These are phyloP conservation scores for Candida saitoana DNA, from an alignment of 805 yeast species.

Conservation along the genomic window DNA sequence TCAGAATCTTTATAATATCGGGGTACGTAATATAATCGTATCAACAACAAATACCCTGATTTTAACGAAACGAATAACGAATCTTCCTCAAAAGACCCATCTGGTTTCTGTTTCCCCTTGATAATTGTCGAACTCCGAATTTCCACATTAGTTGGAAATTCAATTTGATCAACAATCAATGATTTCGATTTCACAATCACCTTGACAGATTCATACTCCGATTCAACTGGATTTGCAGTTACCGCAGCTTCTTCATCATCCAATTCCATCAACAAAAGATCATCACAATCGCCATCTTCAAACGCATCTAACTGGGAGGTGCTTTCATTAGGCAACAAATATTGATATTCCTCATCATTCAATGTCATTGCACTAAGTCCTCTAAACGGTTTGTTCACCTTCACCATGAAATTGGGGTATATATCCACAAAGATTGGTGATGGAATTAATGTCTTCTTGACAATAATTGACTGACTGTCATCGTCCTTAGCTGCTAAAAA, in stretches of 20 bases:
- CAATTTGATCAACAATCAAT: slow-evolving; percentile 25
- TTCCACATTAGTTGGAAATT: slow-evolving; percentile 27
- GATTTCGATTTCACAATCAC: slow-evolving; percentile 32
- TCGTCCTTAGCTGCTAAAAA: slow-evolving; percentile 3
- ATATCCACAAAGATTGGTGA: slow-evolving; percentile 37
- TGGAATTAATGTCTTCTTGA: slow-evolving; percentile 36
- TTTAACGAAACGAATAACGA: slow-evolving; percentile 34
- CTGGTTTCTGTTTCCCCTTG: slow-evolving; percentile 15
- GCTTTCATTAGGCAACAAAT: slow-evolving; percentile 25
- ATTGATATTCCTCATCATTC: slow-evolving; percentile 37
- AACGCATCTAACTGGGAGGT: slow-evolving; percentile 39
- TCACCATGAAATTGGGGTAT: slow-evolving; percentile 30
- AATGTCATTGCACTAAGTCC: slow-evolving; percentile 33
- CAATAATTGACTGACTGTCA: slow-evolving; percentile 9
- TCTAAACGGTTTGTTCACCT: slow-evolving; percentile 24
- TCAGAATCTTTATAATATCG: slow-evolving; percentile 23
- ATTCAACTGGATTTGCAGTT: background rate
- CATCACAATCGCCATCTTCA: slow-evolving; percentile 32
- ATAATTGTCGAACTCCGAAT: slow-evolving; percentile 30
- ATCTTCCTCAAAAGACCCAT: slow-evolving; percentile 27
- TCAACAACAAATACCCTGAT: slow-evolving; percentile 38
- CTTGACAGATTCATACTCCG: slow-evolving; percentile 11
- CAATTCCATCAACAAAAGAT: slow-evolving; percentile 17
- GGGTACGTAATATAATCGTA: slow-evolving; percentile 37
- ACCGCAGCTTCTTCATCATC: background rate